Percentiles rank a stretch among this genome's conserved stretches.
Conservation (phyloP, 768 basidiomycete genomes). For the Xerocomellus chrysenteron region DNA sequence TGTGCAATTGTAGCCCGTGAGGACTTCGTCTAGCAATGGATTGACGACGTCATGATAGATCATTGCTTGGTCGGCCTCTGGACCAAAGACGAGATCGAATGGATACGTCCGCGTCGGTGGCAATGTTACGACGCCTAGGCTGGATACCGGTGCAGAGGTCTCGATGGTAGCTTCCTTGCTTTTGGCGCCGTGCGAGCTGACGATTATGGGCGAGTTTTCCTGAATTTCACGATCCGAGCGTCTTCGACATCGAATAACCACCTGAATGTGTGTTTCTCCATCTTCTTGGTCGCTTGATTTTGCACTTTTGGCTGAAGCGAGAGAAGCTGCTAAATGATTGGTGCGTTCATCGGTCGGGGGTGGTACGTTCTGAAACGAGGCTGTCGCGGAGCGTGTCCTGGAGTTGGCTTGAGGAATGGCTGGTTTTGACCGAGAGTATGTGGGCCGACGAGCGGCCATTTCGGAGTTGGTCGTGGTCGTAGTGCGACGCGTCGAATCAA, state of each 20-base stretch:
- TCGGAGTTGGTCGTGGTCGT: slow-evolving; percentile 10
- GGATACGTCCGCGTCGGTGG: slow-evolving; percentile 84
- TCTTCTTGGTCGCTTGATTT: slow-evolving; percentile 38
- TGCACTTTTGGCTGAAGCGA: slow-evolving; percentile 21
- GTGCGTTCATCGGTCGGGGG: slow-evolving; percentile 21
- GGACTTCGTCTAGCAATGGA: slow-evolving; percentile 91
- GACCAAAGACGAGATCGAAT: slow-evolving; percentile 95
- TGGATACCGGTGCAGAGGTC: slow-evolving; percentile 65
- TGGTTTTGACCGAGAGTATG: slow-evolving; percentile 44
- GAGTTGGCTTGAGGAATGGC: slow-evolving; percentile 32
- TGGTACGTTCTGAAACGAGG: slow-evolving; percentile 30
- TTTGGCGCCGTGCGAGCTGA: slow-evolving; percentile 73
- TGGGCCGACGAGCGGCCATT: slow-evolving; percentile 67
- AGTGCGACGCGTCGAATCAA: slow-evolving; percentile 33
- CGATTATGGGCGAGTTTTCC: slow-evolving; percentile 85
- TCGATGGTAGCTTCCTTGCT: slow-evolving; percentile 80
- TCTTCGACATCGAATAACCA: slow-evolving; percentile 85
- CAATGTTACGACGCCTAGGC: slow-evolving; percentile 70
- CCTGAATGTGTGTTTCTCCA: slow-evolving; percentile 84
- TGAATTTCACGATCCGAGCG: slow-evolving; percentile 84
- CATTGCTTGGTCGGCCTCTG: slow-evolving; percentile 93
- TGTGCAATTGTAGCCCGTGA: slow-evolving; percentile 95
- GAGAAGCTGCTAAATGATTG: slow-evolving; percentile 25
- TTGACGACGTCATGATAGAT: slow-evolving; percentile 92
- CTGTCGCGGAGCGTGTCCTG: slow-evolving; percentile 50